Base-by-base conservation (phyloP, 2,329 filamentous ascomycete species). In the Colletotrichum falcatum region DNA sequence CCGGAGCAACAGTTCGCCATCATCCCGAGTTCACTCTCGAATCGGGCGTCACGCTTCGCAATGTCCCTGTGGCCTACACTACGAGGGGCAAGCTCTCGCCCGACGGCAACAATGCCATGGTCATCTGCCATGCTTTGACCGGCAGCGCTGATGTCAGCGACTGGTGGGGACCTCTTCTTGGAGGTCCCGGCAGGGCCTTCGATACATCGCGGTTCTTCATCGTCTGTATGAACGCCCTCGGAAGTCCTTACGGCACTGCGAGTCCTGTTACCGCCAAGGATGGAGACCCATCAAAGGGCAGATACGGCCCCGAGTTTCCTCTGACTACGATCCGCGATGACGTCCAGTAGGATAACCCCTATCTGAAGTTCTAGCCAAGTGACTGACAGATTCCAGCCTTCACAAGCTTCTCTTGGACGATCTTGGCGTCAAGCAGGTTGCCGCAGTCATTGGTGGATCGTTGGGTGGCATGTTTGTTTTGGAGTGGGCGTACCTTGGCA, bases 271-370 rank as follows among this genome's bases (percentile, higher is more conserved):
- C 96, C 2, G 91, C 91, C 75, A 97, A 94, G 80, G 91, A 98
- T 77, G 94, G 94, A 18, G 89, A 97, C 75, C 83, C 87, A 20
- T 85, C 84, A 61, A 90, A 93, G 73, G 94, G 89, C 23, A 88
- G 89, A 75, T 99, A 99, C 78, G 96, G 96, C 0, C 96, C 96
- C 1, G 96, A 99, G 78, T 99, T 99, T 75, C 96, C 96, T 56
- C 83, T 99, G 73, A 98, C 96, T 1, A 98, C 96, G 0, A 94
- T 99, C 73, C 88, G 95, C 74, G 96, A 99, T 79, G 96, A 99
- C 83, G 95, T 98, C 63, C 94, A 93, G 93, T 96, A 83, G 83
- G 92, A 80, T 37, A 0, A 37, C 5, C n/a, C 44, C 37, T 11
- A 18, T 18, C 16, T 28, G 46, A 60, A 62, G 28, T 63, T 26